These are phyloP conservation scores for Phytophthora boehmeriae DNA, from an alignment of 352 stramenopile species.

Conservation along the genomic window DNA sequence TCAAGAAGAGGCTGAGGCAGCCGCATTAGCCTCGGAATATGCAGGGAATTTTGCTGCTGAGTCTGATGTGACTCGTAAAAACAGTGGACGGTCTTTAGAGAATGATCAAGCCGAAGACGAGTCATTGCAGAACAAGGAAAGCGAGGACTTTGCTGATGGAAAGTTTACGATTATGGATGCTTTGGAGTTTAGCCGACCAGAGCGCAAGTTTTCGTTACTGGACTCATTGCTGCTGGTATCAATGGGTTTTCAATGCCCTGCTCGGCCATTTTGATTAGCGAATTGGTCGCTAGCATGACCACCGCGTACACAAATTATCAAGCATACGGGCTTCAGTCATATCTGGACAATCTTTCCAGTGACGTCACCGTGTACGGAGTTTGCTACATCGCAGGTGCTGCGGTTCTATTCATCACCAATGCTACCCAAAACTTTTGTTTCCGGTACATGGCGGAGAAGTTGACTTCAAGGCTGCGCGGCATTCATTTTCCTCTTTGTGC, in stretches of 20 bases:
- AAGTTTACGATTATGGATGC: conserved; percentile 35
- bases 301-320: conserved; percentile 21
- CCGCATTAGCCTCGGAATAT: conserved; percentile 20
- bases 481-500: conserved; percentile 43
- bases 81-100: conserved; percentile 6
- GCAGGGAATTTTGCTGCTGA: conserved; percentile 1
- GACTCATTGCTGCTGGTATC: conserved; percentile 32
- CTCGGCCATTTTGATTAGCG: conserved; percentile 33
- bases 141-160: not conserved
- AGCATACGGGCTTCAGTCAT: conserved; percentile 15
- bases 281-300: conserved; percentile 31
- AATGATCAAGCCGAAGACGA: conserved; percentile 5
- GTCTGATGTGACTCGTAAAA: conserved; percentile 5
- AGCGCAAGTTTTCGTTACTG: conserved; percentile 45
- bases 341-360: conserved; percentile 36
- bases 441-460: conserved; percentile 51
- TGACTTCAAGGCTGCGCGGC: conserved; percentile 49
- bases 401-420: conserved; percentile 36
- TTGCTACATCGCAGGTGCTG: conserved; percentile 39
- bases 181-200: conserved; percentile 27
- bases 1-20: conserved; percentile 20
- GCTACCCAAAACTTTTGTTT: conserved; percentile 53
- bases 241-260: conserved; percentile 41
- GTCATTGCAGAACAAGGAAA: not conserved
- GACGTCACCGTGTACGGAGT: conserved; percentile 31